Base-by-base conservation (phyloP, 306 rosid genomes). In the Parietaria judaica region DNA sequence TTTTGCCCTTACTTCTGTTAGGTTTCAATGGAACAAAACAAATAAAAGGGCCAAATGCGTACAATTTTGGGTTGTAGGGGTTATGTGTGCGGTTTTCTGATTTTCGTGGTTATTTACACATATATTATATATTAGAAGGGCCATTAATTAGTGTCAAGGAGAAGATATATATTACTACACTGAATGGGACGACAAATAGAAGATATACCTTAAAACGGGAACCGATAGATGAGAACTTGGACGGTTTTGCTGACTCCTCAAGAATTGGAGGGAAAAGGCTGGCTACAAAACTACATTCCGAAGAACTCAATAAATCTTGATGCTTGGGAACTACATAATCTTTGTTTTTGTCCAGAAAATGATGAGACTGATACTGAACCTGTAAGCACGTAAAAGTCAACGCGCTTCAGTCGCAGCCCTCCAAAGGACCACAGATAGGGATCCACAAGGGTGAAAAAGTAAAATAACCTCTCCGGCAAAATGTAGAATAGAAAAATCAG, bases 271-370 rank as follows among this genome's bases (percentile, higher is more conserved):
- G 86, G 66, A 82, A 86, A 71, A 92, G 92, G 58, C 78, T 77
- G 34, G 90, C 81, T 72, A 92, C 94, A 73, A 92, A 92, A 65
- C 87, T 54, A 79, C 98, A 92, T 70, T 66, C 72, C 56, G 98
- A 92, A 72, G 88, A 63, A 78, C 86, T 82, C 65, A 92, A 78
- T 83, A 92, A 75, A 65, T 83, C 89, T 86, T 85, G 96, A 80
- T 92, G 98, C 73, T 92, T 95, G 45, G 95, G 81, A 70, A 91
- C 98, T 61, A 91, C 84, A 70, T 91, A 91, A 74, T 91, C 95
- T 80, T 91, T 91, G 81, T 92, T 88, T 77, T 88, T 88, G 82
- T 88, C 96, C 54, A 92, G 50, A 81, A 92, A 88, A 5, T 49
- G 96, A 70, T 92, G 89, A 38, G 98, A 81, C 69, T 88, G 96